phyloP scores from a whole-genome alignment of 805 yeast species.

The Monosporozyma unispora region DNA sequence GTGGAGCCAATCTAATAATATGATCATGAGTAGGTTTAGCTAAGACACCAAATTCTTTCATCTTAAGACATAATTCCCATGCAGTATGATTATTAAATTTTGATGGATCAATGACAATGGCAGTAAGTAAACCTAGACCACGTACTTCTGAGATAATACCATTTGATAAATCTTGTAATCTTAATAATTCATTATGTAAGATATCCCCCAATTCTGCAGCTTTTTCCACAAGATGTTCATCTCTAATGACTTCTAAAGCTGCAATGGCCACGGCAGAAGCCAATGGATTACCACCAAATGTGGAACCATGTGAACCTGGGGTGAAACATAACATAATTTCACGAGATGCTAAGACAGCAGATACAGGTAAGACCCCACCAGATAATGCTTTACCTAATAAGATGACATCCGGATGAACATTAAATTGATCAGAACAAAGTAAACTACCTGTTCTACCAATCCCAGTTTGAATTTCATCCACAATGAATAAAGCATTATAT shows the following conservation, averaged over 20 bases:
- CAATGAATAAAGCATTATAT: conserved; percentile 80
- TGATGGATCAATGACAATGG: conserved; percentile 79
- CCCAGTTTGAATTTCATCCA: conserved; percentile 97
- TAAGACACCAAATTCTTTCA: conserved; percentile 81
- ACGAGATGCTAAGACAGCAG: conserved; percentile 82
- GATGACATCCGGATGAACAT: conserved; percentile 80
- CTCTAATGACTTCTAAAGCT: conserved; percentile 81
- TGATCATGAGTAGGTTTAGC: conserved; percentile 97
- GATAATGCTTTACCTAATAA: conserved; percentile 90
- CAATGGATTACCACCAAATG: conserved; percentile 96
- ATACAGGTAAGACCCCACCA: conserved; percentile 90
- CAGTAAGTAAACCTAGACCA: conserved; percentile 82
- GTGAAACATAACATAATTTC: conserved; percentile 83
- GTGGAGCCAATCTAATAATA: conserved; percentile 93
- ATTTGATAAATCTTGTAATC: conserved; percentile 42
- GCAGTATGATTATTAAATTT: conserved; percentile 86
- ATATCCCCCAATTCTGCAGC: conserved; percentile 62
- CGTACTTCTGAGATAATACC: conserved; percentile 56
- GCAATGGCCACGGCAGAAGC: conserved; percentile 91
- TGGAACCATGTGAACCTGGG: conserved; percentile 96
- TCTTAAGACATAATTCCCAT: conserved; percentile 87
- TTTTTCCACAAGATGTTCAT: conserved; percentile 77
- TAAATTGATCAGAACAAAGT: conserved; percentile 82
- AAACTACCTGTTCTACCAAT: conserved; percentile 94
- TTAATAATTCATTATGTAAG: conserved; percentile 49